Conservation (phyloP, 257 asterid species). For the Solanum virginianum region DNA sequence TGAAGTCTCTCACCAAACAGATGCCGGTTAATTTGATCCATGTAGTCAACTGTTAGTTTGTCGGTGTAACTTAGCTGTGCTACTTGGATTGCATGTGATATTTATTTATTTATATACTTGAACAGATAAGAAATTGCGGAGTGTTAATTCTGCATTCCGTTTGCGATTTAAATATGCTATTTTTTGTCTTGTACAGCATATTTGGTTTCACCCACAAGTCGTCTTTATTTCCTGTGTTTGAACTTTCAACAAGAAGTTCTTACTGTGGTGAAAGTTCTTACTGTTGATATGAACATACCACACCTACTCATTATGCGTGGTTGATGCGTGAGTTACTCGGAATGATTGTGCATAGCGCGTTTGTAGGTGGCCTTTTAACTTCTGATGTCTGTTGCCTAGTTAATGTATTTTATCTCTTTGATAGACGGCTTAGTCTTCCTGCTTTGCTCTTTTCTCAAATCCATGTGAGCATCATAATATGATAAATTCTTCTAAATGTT, state of each 20-base stretch:
- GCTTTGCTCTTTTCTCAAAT: background rate
- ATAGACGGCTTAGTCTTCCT: background rate
- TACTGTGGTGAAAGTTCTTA: background rate
- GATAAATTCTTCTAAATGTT: background rate
- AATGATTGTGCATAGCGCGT: background rate
- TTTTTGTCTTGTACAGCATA: background rate
- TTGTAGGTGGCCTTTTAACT: background rate
- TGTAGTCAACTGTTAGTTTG: background rate
- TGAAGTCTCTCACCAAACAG: background rate
- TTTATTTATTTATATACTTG: background rate
- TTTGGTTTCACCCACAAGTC: too few species aligned
- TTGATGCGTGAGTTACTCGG: background rate
- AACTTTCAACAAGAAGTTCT: background rate
- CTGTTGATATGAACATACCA: background rate
- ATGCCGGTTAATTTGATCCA: background rate
- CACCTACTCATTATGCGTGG: background rate
- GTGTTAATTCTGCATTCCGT: background rate
- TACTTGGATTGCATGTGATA: background rate
- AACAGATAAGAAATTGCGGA: background rate
- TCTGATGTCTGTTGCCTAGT: background rate
- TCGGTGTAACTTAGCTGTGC: background rate
- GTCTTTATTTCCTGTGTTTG: background rate
- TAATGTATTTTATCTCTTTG: background rate
- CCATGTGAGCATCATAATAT: background rate
- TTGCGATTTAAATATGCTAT: background rate